These are phyloP conservation scores for Saraca asoca DNA, from an alignment of 331 rosid species.

Conservation along the genomic window DNA sequence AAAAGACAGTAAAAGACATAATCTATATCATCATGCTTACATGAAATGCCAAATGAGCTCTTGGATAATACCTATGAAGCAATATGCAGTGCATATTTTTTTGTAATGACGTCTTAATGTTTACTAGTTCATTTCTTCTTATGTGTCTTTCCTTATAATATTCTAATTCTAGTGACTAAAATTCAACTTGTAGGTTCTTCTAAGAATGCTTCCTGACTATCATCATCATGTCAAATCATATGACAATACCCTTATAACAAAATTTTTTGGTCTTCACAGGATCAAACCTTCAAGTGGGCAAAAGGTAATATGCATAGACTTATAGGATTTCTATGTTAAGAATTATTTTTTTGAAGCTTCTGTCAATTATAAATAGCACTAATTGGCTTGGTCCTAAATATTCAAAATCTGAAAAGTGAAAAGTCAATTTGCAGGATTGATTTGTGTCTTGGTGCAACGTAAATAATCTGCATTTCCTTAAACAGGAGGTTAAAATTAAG, in stretches of 20 bases:
- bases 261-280: slow-evolving; percentile 98
- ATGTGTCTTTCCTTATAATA: slow-evolving; percentile 2
- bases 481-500: slow-evolving; percentile 35
- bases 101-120: slow-evolving; percentile 11
- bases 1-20: background rate
- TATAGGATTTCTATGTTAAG: slow-evolving; percentile 22
- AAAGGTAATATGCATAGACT: slow-evolving; percentile 58
- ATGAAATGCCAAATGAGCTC: slow-evolving; percentile 22
- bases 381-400: slow-evolving; percentile 19
- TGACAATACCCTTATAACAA: slow-evolving; percentile 92
- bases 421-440: background rate
- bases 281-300: slow-evolving; percentile 96
- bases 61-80: slow-evolving; percentile 5
- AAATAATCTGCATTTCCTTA: slow-evolving; percentile 30
- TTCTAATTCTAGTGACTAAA: slow-evolving; percentile 35
- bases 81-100: slow-evolving; percentile 11
- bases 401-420: background rate
- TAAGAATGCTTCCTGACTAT: slow-evolving; percentile 95
- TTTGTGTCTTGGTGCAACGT: slow-evolving; percentile 18
- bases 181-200: slow-evolving; percentile 72
- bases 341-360: slow-evolving; percentile 25
- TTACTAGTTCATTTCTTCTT: slow-evolving; percentile 2
- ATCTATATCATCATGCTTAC: background rate
- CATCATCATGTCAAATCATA: slow-evolving; percentile 87
- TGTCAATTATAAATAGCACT: slow-evolving; percentile 6